Evolutionary conservation across 2,329 filamentous ascomycete species (phyloP).

Genomic region (Coleophoma cylindrospora): DNA sequence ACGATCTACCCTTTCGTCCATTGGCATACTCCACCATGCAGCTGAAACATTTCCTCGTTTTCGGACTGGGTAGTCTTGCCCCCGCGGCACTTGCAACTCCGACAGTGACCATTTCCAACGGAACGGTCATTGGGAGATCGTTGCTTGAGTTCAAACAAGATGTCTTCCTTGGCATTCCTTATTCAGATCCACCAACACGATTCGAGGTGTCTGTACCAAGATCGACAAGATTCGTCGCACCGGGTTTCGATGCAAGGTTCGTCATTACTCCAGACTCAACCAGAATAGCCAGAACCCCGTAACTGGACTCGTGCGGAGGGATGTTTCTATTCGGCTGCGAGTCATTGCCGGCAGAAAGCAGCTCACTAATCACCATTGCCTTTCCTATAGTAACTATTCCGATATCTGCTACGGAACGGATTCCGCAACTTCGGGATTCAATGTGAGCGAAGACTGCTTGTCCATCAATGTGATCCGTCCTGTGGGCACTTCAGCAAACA

Average conservation of each 20-base stretch:
- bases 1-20: too few relatives aligned
- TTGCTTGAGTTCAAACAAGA: conserved; percentile 1
- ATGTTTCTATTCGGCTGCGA: too few relatives aligned
- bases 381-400: neutral
- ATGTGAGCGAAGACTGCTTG: conserved; percentile 2
- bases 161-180: conserved; percentile 7
- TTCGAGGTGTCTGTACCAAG: neutral
- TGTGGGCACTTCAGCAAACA: neutral
- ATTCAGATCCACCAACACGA: conserved; percentile 2
- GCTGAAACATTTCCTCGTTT: too few relatives aligned
- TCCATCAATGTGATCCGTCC: conserved; percentile 2
- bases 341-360: too few relatives aligned
- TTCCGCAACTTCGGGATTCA: neutral
- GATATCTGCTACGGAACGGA: neutral
- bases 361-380: too few relatives aligned
- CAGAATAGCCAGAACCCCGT: neutral
- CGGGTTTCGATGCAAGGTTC: neutral
- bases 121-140: conserved; percentile 1
- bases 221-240: neutral
- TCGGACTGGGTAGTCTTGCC: too few relatives aligned
- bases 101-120: neutral
- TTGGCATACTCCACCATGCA: too few relatives aligned
- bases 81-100: neutral
- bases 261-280: neutral
- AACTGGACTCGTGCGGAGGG: too few relatives aligned